A percentile compares a stretch with the other conserved stretches of the same genome.
phyloP scores from a whole-genome alignment of 805 yeast genomes.

The Candida andamanensis region DNA sequence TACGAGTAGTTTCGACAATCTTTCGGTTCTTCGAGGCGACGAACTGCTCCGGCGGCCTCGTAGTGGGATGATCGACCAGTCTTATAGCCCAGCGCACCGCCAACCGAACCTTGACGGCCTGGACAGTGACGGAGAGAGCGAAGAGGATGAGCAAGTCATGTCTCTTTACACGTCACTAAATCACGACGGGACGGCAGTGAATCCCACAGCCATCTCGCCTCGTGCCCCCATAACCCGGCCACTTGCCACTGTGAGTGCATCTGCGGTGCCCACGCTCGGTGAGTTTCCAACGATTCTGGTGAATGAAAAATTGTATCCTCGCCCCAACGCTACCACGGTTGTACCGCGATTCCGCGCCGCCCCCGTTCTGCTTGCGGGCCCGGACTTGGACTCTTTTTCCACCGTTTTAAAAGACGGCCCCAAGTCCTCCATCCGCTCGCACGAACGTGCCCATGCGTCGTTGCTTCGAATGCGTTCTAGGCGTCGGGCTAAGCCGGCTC shows the following conservation, averaged over 20 bases:
- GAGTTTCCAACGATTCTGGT: constrained; percentile 37
- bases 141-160: constrained; percentile 68
- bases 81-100: constrained; percentile 2
- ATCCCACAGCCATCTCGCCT: constrained; percentile 19
- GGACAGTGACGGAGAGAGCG: constrained; percentile 25
- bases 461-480: constrained; percentile 55
- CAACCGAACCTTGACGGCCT: constrained; percentile 5
- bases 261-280: constrained; percentile 36
- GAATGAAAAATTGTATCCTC: constrained; percentile 24
- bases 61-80: constrained; percentile 9
- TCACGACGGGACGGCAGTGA: constrained; percentile 22
- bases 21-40: constrained; percentile 2
- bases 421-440: constrained; percentile 36
- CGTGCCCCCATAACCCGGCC: constrained; percentile 13
- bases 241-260: constrained; percentile 13
- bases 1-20: constrained; percentile 10
- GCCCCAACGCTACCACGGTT: constrained; percentile 13
- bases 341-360: constrained; percentile 1
- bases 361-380: constrained; percentile 9
- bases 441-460: constrained; percentile 64
- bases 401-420: constrained; percentile 1
- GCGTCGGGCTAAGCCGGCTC: constrained; percentile 43
- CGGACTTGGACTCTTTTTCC: constrained; percentile 9
- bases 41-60: constrained; percentile 5
- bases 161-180: constrained; percentile 55